These are phyloP conservation scores for Protostelium mycophagum DNA, from an alignment of 78 protist genomes.

Conservation along the genomic window DNA sequence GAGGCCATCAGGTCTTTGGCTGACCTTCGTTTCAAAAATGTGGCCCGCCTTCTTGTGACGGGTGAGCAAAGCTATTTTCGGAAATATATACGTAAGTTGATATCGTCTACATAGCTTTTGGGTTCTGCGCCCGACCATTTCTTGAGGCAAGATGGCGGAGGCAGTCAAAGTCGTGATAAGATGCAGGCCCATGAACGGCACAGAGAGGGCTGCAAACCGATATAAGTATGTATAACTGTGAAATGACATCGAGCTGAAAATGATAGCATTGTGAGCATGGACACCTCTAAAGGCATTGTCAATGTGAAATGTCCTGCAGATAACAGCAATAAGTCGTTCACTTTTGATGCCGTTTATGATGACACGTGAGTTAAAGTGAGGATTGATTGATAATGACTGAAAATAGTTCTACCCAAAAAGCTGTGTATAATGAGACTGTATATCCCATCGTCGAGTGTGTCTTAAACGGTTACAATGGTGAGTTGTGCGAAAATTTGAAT, in stretches of 20 bases:
- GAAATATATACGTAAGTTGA: no score
- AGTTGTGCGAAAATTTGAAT: not conserved
- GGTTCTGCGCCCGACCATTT: no score
- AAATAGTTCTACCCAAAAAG: constrained; percentile 6
- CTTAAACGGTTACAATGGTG: constrained; percentile 62
- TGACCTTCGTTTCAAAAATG: no score
- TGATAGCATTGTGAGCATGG: not conserved
- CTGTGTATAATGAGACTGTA: constrained; percentile 16
- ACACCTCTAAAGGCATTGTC: not conserved
- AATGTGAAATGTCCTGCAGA: not conserved
- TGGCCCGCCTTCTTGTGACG: no score
- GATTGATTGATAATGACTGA: constrained; percentile 22
- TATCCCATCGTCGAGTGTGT: constrained; percentile 36
- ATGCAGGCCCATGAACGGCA: constrained; percentile 34
- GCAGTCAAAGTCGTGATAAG: constrained; percentile 35
- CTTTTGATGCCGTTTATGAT: not conserved
- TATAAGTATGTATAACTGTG: not conserved
- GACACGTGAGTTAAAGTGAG: not conserved
- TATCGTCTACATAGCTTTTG: no score
- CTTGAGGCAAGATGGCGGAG: constrained; percentile 3
- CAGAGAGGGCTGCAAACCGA: constrained; percentile 3
- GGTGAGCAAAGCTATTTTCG: no score
- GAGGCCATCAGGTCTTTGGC: no score
- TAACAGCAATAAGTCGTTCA: not conserved
- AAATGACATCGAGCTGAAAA: not conserved